Evolutionary conservation across 495 filamentous ascomycete genomes (phyloP).

Genomic region (Xylaria cubensis): DNA sequence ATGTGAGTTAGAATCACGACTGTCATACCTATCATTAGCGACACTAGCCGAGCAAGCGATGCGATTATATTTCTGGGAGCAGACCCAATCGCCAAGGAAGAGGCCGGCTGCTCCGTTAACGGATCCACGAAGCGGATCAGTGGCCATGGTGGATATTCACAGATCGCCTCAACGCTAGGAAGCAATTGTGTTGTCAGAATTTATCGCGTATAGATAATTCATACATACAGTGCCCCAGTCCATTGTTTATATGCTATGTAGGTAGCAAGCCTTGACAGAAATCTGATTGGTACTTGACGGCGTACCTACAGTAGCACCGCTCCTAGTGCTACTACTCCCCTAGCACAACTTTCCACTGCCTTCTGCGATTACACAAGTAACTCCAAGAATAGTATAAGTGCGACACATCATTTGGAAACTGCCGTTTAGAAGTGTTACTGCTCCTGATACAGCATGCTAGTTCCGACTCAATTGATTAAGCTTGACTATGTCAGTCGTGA

Average conservation of each 20-base stretch:
- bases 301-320: not conserved
- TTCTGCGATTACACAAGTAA: not conserved
- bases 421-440: not conserved
- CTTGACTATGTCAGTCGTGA: not conserved
- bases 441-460: not conserved
- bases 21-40: not conserved
- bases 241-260: no score
- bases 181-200: not conserved
- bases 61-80: not conserved
- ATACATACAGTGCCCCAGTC: not conserved
- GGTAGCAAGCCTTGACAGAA: no score
- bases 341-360: not conserved
- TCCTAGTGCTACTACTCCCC: not conserved
- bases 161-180: not conserved
- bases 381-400: not conserved
- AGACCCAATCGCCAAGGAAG: not conserved
- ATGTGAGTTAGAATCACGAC: not conserved
- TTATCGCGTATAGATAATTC: not conserved
- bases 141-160: conserved; percentile 11
- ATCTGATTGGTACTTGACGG: no score
- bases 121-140: not conserved
- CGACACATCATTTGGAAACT: not conserved
- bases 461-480: not conserved
- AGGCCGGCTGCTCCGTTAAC: conserved; percentile 4
- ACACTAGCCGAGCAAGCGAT: not conserved